phyloP scores from a whole-genome alignment of 225 moss, liverwort and hornwort species.

The Bryum argenteum region DNA sequence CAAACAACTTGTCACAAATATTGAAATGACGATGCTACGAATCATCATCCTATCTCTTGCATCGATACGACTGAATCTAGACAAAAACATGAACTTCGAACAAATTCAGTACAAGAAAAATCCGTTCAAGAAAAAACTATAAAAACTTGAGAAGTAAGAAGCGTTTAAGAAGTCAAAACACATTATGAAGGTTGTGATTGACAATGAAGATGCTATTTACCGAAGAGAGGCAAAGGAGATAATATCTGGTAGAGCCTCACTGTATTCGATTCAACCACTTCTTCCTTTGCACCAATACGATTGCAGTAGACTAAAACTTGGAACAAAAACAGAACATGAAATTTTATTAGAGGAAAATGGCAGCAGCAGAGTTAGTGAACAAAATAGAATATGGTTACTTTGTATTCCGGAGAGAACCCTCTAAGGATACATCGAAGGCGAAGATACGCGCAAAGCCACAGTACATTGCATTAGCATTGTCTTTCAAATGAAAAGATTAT shows the following conservation, averaged over 20 bases:
- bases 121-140: slow-evolving; percentile 2
- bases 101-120: not conserved
- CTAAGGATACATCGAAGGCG: slow-evolving; percentile 16
- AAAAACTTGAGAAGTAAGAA: too few relatives aligned
- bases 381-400: slow-evolving; percentile 3
- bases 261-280: slow-evolving; percentile 67
- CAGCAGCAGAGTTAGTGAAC: slow-evolving; percentile 22
- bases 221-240: slow-evolving; percentile 83
- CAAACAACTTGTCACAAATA: slow-evolving; percentile 36
- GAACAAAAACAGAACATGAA: too few relatives aligned
- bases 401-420: not conserved
- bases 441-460: too few relatives aligned
- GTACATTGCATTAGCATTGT: slow-evolving; percentile 15
- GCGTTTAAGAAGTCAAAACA: too few relatives aligned
- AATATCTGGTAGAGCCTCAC: slow-evolving; percentile 70
- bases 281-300: too few relatives aligned
- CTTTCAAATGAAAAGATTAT: slow-evolving; percentile 34
- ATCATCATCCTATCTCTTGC: slow-evolving; percentile 70
- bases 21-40: slow-evolving; percentile 72
- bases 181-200: too few relatives aligned
- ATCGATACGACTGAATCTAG: slow-evolving; percentile 74
- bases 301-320: too few relatives aligned
- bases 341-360: too few relatives aligned
- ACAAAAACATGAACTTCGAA: slow-evolving; percentile 33
- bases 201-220: slow-evolving; percentile 40